Conservation (phyloP, 75 land plant genomes). For the Selaginella tamariscina region DNA sequence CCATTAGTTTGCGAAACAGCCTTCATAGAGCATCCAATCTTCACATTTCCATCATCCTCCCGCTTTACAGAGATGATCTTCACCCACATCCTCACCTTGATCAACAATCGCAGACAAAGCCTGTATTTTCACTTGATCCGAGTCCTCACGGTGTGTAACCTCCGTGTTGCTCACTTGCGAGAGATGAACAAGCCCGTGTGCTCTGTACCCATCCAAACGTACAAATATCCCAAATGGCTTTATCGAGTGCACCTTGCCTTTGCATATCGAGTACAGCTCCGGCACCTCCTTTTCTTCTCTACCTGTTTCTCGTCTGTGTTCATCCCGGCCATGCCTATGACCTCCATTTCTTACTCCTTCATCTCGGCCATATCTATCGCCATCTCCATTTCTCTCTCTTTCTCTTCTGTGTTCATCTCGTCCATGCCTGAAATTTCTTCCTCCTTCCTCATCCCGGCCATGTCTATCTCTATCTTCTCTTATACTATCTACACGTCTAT, state of each 20-base stretch:
- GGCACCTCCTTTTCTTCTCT: slow-evolving; percentile 10
- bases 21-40: slow-evolving; percentile 28
- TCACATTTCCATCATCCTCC: slow-evolving; percentile 26
- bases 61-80: slow-evolving; percentile 25
- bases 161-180: slow-evolving; percentile 29
- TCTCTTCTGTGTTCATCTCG: background rate
- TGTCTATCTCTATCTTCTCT: too few species aligned
- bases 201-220: slow-evolving; percentile 21
- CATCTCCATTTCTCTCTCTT: background rate
- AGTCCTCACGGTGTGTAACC: slow-evolving; percentile 30
- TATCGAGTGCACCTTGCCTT: slow-evolving; percentile 24
- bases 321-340: background rate
- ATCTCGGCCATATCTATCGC: too few species aligned
- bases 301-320: background rate
- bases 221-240: slow-evolving; percentile 29
- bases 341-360: background rate
- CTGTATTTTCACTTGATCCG: slow-evolving; percentile 22
- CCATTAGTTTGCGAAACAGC: slow-evolving; percentile 20
- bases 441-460: too few species aligned
- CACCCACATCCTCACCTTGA: slow-evolving; percentile 33
- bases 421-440: slow-evolving; percentile 3
- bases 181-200: slow-evolving; percentile 29
- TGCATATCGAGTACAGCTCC: slow-evolving; percentile 15
- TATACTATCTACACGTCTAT: too few species aligned
- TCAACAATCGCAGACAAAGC: slow-evolving; percentile 22